phyloP scores from a whole-genome alignment of 1,139 yeast species.

The Candida gigantensis region DNA sequence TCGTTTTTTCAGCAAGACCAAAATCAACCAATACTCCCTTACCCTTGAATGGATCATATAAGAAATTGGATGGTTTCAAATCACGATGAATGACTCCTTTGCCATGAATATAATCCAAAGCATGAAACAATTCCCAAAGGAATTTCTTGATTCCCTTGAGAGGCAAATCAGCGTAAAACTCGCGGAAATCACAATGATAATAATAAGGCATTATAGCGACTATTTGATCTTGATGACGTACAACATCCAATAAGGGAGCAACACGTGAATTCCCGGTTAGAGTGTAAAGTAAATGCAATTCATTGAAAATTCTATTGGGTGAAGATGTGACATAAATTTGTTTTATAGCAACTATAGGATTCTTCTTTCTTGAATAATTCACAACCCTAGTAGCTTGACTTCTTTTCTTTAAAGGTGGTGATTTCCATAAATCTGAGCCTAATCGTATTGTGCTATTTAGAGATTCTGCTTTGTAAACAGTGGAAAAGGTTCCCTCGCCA shows the following conservation, averaged over 20 bases:
- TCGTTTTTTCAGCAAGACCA: conserved; percentile 73
- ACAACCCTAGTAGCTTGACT: conserved; percentile 11
- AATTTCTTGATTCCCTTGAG: conserved; percentile 78
- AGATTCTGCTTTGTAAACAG: conserved; percentile 88
- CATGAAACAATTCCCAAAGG: conserved; percentile 75
- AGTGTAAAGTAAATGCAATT: conserved; percentile 70
- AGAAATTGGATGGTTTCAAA: conserved; percentile 85
- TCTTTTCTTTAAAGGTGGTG: conserved; percentile 42
- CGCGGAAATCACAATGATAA: conserved; percentile 88
- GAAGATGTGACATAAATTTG: conserved; percentile 95
- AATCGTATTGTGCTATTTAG: conserved; percentile 43
- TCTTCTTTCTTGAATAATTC: conserved; percentile 24
- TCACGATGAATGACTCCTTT: conserved; percentile 84
- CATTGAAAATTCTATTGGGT: conserved; percentile 86
- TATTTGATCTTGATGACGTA: conserved; percentile 87
- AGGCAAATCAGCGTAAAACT: conserved; percentile 78
- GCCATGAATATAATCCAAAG: conserved; percentile 73
- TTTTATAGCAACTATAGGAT: conserved; percentile 82
- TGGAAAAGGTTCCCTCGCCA: conserved; percentile 94
- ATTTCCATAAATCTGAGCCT: conserved; percentile 46
- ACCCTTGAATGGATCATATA: conserved; percentile 73
- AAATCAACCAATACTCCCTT: conserved; percentile 89
- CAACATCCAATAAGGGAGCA: conserved; percentile 86
- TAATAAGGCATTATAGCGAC: conserved; percentile 90
- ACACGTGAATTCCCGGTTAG: conserved; percentile 71